Conservation (phyloP, 345 rosid genomes). For the Pseudoturritis turrita region DNA sequence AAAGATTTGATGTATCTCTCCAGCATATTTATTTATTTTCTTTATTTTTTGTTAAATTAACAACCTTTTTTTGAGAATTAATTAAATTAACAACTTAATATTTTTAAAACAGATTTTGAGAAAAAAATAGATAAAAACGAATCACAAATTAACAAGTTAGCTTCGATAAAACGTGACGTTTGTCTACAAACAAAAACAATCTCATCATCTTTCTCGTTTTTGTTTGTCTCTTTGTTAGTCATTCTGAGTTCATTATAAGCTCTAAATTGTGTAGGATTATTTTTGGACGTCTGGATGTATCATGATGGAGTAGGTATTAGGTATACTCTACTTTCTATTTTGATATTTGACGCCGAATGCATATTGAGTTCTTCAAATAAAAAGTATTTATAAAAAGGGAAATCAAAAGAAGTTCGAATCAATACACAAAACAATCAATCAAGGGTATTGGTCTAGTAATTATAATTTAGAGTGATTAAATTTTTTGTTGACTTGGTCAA, state of each 20-base stretch:
- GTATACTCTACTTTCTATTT: background rate
- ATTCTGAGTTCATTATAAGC: background rate
- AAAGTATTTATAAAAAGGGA: background rate
- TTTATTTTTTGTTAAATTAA: no score
- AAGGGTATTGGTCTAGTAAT: no score
- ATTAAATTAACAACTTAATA: background rate
- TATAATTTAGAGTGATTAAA: no score
- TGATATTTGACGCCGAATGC: background rate
- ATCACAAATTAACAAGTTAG: constrained; percentile 1
- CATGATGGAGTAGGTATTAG: constrained; percentile 25
- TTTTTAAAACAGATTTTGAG: background rate
- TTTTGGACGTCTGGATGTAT: background rate
- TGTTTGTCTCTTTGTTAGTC: background rate
- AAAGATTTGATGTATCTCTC: constrained; percentile 27
- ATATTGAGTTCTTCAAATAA: background rate
- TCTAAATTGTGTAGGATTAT: background rate
- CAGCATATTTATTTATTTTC: background rate
- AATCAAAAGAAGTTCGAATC: background rate
- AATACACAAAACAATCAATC: background rate
- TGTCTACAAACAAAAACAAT: no score
- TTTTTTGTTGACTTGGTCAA: no score
- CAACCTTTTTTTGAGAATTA: no score
- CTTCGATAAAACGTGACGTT: constrained; percentile 15
- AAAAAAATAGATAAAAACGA: background rate
- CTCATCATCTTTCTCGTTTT: no score